Conservation (phyloP, 768 basidiomycete genomes). For the Tricholoma flavovirens region DNA sequence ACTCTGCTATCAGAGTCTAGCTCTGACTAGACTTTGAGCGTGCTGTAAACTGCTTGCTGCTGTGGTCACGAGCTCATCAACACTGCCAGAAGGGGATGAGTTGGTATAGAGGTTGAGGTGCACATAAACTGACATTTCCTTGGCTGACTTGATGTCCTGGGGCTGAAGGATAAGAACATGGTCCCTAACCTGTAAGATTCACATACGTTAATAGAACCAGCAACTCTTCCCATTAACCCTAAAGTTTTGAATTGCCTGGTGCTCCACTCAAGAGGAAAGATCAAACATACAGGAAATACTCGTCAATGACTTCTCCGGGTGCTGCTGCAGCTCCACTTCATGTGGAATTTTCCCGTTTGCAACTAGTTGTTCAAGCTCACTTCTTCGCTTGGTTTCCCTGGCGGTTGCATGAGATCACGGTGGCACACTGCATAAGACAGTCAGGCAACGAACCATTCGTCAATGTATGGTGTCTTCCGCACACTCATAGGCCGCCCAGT, state of each 20-base stretch:
- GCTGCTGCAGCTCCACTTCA: conserved; percentile 60
- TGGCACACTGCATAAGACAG: neutral
- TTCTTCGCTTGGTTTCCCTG: conserved; percentile 58
- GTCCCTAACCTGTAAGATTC: neutral
- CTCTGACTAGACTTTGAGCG: conserved; percentile 39
- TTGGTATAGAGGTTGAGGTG: neutral
- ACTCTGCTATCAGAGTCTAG: conserved; percentile 42
- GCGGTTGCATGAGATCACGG: neutral
- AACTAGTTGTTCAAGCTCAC: conserved; percentile 55
- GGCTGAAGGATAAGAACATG: neutral
- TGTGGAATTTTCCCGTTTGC: conserved; percentile 69
- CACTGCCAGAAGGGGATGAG: conserved; percentile 33
- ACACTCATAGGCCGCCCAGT: conserved; percentile 79
- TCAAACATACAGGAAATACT: conserved; percentile 51
- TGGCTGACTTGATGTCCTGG: conserved; percentile 79
- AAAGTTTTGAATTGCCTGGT: conserved; percentile 1
- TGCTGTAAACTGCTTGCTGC: conserved; percentile 54
- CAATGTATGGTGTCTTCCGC: conserved; percentile 73
- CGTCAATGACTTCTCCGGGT: conserved; percentile 60
- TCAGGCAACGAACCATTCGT: conserved; percentile 48
- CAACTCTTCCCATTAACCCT: conserved; percentile 81
- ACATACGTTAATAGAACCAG: conserved; percentile 59
- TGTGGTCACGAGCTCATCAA: conserved; percentile 75
- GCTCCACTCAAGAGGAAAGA: neutral
- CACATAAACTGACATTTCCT: conserved; percentile 59